Evolutionary conservation across 148 eudicot species (phyloP), one percentile per base, ranked within the genome.

Genomic region (Dysphania ambrosioides): DNA sequence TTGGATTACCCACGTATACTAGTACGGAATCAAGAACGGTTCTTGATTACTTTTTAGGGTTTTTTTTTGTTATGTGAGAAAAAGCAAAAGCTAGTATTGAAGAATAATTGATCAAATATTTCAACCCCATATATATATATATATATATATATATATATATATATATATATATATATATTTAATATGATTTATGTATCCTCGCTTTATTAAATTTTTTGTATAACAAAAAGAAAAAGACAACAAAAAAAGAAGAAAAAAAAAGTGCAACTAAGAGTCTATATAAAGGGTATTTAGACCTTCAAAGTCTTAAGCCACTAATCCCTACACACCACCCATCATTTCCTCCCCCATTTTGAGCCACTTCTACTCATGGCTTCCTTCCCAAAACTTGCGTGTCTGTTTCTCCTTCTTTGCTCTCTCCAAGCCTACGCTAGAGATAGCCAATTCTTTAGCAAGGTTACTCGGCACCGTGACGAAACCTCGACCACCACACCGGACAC

Each of bases 401-500:
- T 88, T 75, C 61, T 88, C 82, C 77, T 87, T 74, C 49, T 79
- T 29, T 77, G 78, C 81, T 75, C 89, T 44, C 73, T 71, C 41
- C 85, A 75, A 65, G 76, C 76, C 51, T 85, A 85, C 66, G 97
- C 92, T 68, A 87, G 97, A 66, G 96, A 89, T 16, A 86, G 88
- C 87, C 90, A 85, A 23, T 88, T 82, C 85, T 92, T 92, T 85
- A 88, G 82, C 87, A 88, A 92, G 68, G 78, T 80, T 73, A 71
- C 79, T 69, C 80, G 72, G 51, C 74, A 71, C 60, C 70, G 61
- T 72, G 42, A 68, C 44, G 55, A 24, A 4, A 3, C 36, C n/a
- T 34, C 57, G 64, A 42, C 63, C 30, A 36, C 60, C 42, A 69
- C 16, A 83, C 68, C 68, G 41, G 58, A 56, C 63, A 49, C 70